Percentiles rank a stretch among this genome's conserved stretches.
These are phyloP conservation scores for Sporisorium graminicola DNA, from an alignment of 1,284 basidiomycete species.

Conservation along the genomic window DNA sequence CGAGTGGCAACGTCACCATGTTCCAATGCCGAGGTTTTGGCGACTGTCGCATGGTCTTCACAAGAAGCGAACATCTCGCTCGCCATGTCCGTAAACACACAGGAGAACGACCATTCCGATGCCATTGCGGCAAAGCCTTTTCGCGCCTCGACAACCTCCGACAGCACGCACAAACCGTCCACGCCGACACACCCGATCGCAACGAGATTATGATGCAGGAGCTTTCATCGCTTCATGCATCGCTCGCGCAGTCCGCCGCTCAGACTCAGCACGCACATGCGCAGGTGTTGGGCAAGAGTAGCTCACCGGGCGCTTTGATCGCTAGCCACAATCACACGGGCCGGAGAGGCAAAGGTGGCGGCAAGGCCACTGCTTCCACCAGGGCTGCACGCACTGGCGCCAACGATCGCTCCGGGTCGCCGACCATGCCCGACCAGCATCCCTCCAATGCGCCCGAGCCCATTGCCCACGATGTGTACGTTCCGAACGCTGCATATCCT, in stretches of 20 bases:
- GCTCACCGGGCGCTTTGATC: slow-evolving; percentile 44
- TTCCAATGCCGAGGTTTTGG: slow-evolving; percentile 95
- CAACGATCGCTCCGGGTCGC: slow-evolving; percentile 24
- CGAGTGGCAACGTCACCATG: slow-evolving; percentile 78
- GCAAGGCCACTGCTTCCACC: slow-evolving; percentile 31
- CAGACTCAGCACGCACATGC: slow-evolving; percentile 60
- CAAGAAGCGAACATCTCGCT: slow-evolving; percentile 91
- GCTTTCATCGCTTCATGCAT: slow-evolving; percentile 85
- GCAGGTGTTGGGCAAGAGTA: slow-evolving; percentile 58
- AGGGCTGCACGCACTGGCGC: slow-evolving; percentile 26
- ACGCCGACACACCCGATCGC: slow-evolving; percentile 84
- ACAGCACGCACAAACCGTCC: slow-evolving; percentile 95
- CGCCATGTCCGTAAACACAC: slow-evolving; percentile 97
- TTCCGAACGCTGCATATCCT: slow-evolving; percentile 10
- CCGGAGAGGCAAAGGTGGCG: slow-evolving; percentile 38
- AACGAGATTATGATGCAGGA: slow-evolving; percentile 94
- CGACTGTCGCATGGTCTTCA: slow-evolving; percentile 96
- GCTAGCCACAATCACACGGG: slow-evolving; percentile 48
- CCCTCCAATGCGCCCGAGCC: background rate
- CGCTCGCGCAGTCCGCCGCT: slow-evolving; percentile 74
- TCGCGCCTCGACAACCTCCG: slow-evolving; percentile 95
- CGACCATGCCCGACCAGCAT: slow-evolving; percentile 3
- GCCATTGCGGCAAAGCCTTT: slow-evolving; percentile 94
- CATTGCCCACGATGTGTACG: slow-evolving; percentile 15
- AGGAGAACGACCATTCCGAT: slow-evolving; percentile 90